These are phyloP conservation scores for Trichoderma afroharzianum DNA, from an alignment of 2,329 filamentous ascomycete genomes.

Conservation along the genomic window DNA sequence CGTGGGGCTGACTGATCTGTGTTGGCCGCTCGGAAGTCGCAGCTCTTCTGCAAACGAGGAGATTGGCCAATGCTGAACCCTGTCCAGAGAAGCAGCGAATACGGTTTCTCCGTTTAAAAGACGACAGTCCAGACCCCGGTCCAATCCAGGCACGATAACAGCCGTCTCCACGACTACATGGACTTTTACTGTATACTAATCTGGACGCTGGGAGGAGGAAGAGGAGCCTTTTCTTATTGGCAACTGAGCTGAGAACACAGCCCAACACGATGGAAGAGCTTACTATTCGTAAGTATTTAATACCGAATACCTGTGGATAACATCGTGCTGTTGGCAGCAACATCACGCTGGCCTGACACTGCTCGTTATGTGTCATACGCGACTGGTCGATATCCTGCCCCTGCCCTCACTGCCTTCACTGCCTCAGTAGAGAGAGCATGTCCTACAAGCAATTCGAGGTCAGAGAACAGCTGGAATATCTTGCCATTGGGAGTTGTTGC, in stretches of 20 bases:
- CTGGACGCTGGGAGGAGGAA: not conserved
- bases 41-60: not conserved
- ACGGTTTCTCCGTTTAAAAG: constrained; percentile 9
- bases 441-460: not conserved
- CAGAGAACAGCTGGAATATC: not conserved
- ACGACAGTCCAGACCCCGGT: constrained; percentile 4
- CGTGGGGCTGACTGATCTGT: constrained; percentile 8
- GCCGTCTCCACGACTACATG: not conserved
- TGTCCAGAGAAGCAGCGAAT: not conserved
- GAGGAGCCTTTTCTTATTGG: not conserved
- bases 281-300: not conserved
- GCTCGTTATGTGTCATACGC: not conserved
- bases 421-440: not conserved
- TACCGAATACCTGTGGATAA: not conserved
- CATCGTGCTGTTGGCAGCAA: not conserved
- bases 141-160: constrained; percentile 8
- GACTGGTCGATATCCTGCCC: not conserved
- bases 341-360: not conserved
- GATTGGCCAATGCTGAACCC: constrained; percentile 9
- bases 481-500: not conserved
- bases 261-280: not conserved
- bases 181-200: not conserved
- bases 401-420: not conserved
- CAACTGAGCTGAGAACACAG: not conserved
- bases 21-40: constrained; percentile 13